These are phyloP conservation scores for Halteria grandinella DNA, from an alignment of 73 alveolate species.

Conservation along the genomic window DNA sequence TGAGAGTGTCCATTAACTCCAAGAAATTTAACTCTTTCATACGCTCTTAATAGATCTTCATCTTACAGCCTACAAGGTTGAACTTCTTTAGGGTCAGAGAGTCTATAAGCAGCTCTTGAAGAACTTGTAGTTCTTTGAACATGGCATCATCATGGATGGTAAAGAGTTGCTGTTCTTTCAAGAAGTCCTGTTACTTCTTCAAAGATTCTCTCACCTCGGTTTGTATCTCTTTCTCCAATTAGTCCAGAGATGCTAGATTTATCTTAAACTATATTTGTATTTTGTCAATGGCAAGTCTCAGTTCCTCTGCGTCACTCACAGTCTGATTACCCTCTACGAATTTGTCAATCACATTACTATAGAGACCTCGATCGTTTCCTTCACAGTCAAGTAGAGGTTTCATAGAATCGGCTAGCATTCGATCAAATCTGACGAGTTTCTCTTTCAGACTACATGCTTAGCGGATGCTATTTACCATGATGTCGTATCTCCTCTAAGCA, in stretches of 20 bases:
- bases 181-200: not conserved
- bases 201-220: not conserved
- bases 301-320: conserved; percentile 52
- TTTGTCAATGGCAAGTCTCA: conserved; percentile 36
- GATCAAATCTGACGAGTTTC: conserved; percentile 24
- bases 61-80: conserved; percentile 46
- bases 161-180: not conserved
- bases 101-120: conserved; percentile 24
- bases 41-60: conserved; percentile 43
- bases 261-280: conserved; percentile 34
- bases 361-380: conserved; percentile 33
- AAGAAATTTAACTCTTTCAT: conserved; percentile 1
- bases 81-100: conserved; percentile 24
- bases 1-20: not conserved
- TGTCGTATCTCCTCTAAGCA: no score
- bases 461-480: no score
- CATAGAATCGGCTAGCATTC: conserved; percentile 40
- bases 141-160: conserved; percentile 31
- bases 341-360: conserved; percentile 18
- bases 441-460: conserved; percentile 23
- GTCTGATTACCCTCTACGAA: conserved; percentile 24
- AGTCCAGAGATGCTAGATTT: conserved; percentile 1
- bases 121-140: conserved; percentile 1
- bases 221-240: conserved; percentile 23
- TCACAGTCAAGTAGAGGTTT: conserved; percentile 34